Evolutionary conservation across 805 yeast genomes (phyloP).

Genomic region (Candida saitoana): DNA sequence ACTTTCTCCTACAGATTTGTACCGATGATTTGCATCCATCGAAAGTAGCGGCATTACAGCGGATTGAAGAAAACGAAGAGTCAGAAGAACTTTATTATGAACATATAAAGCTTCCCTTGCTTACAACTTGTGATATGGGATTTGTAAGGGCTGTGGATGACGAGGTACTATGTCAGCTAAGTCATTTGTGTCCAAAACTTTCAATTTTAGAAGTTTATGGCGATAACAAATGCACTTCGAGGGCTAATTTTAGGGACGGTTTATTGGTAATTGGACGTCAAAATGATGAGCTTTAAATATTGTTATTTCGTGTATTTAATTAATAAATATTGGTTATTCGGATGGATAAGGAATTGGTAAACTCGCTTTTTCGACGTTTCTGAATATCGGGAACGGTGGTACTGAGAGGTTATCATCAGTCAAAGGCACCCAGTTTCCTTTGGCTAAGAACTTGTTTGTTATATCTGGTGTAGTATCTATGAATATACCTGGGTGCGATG

Average conservation of each 20-base stretch:
- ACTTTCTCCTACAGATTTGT: slow-evolving; percentile 44
- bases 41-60: slow-evolving; percentile 7
- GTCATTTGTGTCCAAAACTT: slow-evolving; percentile 58
- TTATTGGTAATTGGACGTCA: slow-evolving; percentile 71
- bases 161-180: slow-evolving; percentile 52
- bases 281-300: slow-evolving; percentile 48
- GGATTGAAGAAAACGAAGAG: slow-evolving; percentile 6
- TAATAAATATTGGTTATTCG: slow-evolving; percentile 9
- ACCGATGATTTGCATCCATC: slow-evolving; percentile 29
- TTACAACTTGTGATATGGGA: slow-evolving; percentile 71
- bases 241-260: slow-evolving; percentile 49
- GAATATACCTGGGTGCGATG: slow-evolving; percentile 32
- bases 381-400: slow-evolving; percentile 51
- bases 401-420: slow-evolving; percentile 14
- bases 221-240: slow-evolving; percentile 59
- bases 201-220: slow-evolving; percentile 78
- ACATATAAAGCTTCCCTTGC: slow-evolving; percentile 44
- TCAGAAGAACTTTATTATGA: slow-evolving; percentile 11
- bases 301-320: not conserved
- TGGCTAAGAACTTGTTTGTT: slow-evolving; percentile 21
- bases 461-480: slow-evolving; percentile 33
- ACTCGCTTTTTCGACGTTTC: slow-evolving; percentile 59
- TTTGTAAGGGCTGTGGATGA: slow-evolving; percentile 78
- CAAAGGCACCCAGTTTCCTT: slow-evolving; percentile 19
- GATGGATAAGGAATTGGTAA: slow-evolving; percentile 40